phyloP scores from a whole-genome alignment of 257 asterid genomes.

The Scutellaria baicalensis region DNA sequence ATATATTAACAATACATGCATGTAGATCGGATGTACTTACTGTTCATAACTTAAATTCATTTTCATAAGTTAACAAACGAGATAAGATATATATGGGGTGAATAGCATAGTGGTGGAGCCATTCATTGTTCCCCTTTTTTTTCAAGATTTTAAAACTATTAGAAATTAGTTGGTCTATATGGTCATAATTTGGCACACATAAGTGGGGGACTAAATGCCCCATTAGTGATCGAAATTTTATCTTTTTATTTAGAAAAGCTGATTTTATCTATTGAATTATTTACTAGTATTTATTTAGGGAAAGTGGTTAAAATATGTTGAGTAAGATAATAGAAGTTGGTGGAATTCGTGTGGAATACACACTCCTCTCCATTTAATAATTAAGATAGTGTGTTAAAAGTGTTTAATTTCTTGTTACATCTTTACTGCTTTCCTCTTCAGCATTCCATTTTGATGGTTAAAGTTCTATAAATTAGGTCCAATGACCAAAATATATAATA shows the following conservation, averaged over 20 bases:
- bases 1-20: too few species aligned
- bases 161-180: background rate
- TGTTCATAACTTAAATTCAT: too few species aligned
- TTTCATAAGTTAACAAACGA: too few species aligned
- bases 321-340: constrained; percentile 15
- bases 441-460: constrained; percentile 26
- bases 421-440: constrained; percentile 19
- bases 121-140: background rate
- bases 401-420: background rate
- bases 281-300: too few species aligned
- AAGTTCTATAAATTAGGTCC: constrained; percentile 5
- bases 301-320: too few species aligned
- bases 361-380: constrained; percentile 32
- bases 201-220: constrained; percentile 12
- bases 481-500: background rate
- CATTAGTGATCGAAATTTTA: background rate
- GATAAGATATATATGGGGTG: background rate
- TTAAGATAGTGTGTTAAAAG: background rate
- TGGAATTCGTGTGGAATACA: constrained; percentile 49
- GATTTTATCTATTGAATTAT: background rate
- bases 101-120: constrained; percentile 8
- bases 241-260: background rate
- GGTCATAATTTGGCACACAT: background rate
- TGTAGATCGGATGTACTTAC: too few species aligned
- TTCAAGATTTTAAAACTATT: background rate